These are phyloP conservation scores for Phoma sp. DNA, from an alignment of 2,329 filamentous ascomycete genomes.

Conservation along the genomic window DNA sequence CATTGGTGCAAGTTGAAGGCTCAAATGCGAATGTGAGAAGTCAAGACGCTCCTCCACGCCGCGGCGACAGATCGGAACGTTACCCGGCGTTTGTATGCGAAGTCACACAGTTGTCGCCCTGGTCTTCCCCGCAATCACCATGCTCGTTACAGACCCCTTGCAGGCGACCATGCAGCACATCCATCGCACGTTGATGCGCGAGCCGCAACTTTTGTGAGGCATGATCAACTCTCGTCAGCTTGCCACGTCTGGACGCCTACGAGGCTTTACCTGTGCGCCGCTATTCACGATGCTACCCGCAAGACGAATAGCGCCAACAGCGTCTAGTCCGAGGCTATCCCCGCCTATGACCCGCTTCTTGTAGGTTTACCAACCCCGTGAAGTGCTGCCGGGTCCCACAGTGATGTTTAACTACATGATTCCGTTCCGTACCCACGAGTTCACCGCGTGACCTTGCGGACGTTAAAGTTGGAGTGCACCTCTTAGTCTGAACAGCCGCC, in stretches of 20 bases:
- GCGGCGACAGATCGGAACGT: slow-evolving; percentile 18
- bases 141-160: slow-evolving; percentile 44
- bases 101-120: slow-evolving; percentile 19
- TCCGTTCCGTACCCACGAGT: slow-evolving; percentile 22
- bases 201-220: slow-evolving; percentile 28
- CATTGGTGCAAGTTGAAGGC: slow-evolving; percentile 20
- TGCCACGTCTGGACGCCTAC: slow-evolving; percentile 32
- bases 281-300: slow-evolving; percentile 32
- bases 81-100: slow-evolving; percentile 29
- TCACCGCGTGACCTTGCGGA: slow-evolving; percentile 35
- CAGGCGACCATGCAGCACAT: slow-evolving; percentile 47
- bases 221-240: slow-evolving; percentile 37
- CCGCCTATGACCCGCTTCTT: slow-evolving; percentile 30
- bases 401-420: slow-evolving; percentile 21
- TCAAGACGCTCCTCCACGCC: slow-evolving; percentile 30
- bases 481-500: slow-evolving; percentile 21
- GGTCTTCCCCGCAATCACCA: slow-evolving; percentile 48
- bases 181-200: slow-evolving; percentile 40
- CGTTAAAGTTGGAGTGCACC: slow-evolving; percentile 24
- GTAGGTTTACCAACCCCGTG: slow-evolving; percentile 1
- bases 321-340: slow-evolving; percentile 46
- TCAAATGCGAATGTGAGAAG: slow-evolving; percentile 19
- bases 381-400: slow-evolving; percentile 11
- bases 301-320: slow-evolving; percentile 40
- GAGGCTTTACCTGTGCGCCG: slow-evolving; percentile 41